Evolutionary conservation across 208 protist species (phyloP), one percentile per base, ranked within the genome.

Genomic region (Leishmania lainsoni): DNA sequence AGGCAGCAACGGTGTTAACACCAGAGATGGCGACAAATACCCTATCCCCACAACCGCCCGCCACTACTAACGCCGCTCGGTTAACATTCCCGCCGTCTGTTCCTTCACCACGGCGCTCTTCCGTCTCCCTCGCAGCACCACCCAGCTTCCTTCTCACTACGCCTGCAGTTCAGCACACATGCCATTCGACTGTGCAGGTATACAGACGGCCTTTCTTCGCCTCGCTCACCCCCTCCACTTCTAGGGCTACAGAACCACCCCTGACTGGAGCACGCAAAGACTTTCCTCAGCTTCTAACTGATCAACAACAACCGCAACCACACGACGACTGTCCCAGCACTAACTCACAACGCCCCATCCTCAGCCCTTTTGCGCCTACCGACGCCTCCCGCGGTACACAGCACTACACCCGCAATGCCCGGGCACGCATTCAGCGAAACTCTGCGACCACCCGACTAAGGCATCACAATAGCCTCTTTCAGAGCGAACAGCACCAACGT

Each of bases 401-500:
- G 2, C 52, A 42, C 10, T 16, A 42, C 32, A 75, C 65, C 26
- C 0, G 22, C 26, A 65, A 10, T 5, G 51, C 71, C 69, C 0
- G 39, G 1, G 39, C 48, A 0, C 82, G 65, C 45, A 79, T 79
- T 22, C 77, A 68, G 52, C 54, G 35, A 9, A 61, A 81, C 65
- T 42, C 49, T 29, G 71, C 76, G 0, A 58, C 22, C 35, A 58
- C 75, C 73, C 49, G 79, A 3, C 32, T 71, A 3, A 35, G 54
- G 0, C 77, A 75, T 29, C 39, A 75, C 1, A n/a, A 49, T 35
- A 42, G 32, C 54, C 82, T 85, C 9, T 22, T 75, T 12, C 56
- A 73, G 0, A 66, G 75, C 66, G 77, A 85, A 32, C 71, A 85
- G 45, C 49, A 51, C 0, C 76, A 85, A 58, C 82, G 82, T 10